A percentile compares a stretch with the other conserved stretches of the same genome.
Conservation (phyloP, 805 yeast species). For the Peterozyma xylosa region DNA sequence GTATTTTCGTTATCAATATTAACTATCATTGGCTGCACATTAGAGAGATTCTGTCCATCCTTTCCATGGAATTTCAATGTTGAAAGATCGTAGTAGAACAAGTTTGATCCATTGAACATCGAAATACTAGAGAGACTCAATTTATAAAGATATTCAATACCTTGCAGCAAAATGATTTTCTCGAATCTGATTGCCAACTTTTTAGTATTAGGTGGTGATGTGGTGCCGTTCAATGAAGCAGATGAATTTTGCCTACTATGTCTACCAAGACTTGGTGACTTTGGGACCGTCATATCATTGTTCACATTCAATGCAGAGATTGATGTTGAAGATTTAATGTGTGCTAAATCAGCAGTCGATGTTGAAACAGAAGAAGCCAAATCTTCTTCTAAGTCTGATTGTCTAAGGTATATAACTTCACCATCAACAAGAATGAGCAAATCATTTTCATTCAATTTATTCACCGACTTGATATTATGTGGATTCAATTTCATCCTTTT, state of each 20-base stretch:
- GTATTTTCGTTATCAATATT: slow-evolving; percentile 23
- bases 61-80: slow-evolving; percentile 13
- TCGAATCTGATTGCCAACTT: slow-evolving; percentile 14
- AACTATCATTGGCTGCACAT: slow-evolving; percentile 19
- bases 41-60: slow-evolving; percentile 10
- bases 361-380: slow-evolving; percentile 3
- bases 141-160: slow-evolving; percentile 24
- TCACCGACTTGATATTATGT: slow-evolving; percentile 12
- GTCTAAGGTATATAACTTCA: slow-evolving; percentile 18
- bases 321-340: slow-evolving; percentile 6
- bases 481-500: slow-evolving; percentile 1
- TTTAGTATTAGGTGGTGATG: neutral
- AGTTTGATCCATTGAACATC: slow-evolving; percentile 25
- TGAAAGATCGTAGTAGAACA: slow-evolving; percentile 19
- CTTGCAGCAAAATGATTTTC: slow-evolving; percentile 15
- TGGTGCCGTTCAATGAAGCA: slow-evolving; percentile 8
- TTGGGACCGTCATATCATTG: neutral
- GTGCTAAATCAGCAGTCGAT: slow-evolving; percentile 6
- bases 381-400: slow-evolving; percentile 6
- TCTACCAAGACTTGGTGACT: neutral
- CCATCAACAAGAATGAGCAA: slow-evolving; percentile 20
- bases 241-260: slow-evolving; percentile 5
- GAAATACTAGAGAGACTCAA: slow-evolving; percentile 16
- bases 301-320: slow-evolving; percentile 14
- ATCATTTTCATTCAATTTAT: slow-evolving; percentile 21